These are phyloP conservation scores for Fusarium albidum DNA, from an alignment of 2,329 filamentous ascomycete genomes.

Conservation along the genomic window DNA sequence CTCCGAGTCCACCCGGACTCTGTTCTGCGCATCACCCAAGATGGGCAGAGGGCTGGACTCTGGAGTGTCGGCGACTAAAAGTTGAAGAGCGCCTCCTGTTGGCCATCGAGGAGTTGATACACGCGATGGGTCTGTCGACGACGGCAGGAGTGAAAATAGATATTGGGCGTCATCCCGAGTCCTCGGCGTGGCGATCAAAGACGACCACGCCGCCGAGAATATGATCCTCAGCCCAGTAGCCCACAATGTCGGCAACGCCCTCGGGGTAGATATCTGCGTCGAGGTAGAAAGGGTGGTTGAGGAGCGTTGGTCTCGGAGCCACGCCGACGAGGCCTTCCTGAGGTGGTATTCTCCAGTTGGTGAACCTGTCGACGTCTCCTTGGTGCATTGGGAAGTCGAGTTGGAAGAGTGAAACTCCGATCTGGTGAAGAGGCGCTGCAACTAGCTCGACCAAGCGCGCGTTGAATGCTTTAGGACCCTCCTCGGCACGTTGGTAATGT, in stretches of 20 bases:
- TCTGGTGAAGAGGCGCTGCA: slow-evolving; percentile 14
- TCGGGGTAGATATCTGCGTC: neutral
- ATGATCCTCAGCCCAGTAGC: neutral
- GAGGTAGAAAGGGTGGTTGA: slow-evolving; percentile 2
- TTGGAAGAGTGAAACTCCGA: slow-evolving; percentile 9
- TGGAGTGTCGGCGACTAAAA: slow-evolving; percentile 7
- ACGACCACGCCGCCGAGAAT: neutral
- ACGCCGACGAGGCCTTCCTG: slow-evolving; percentile 3
- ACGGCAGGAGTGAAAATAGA: slow-evolving; percentile 24
- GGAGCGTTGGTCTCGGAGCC: slow-evolving; percentile 10
- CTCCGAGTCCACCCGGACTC: slow-evolving; percentile 16
- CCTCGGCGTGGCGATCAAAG: slow-evolving; percentile 1
- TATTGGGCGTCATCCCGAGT: neutral
- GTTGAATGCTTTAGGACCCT: slow-evolving; percentile 1
- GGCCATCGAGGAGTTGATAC: slow-evolving; percentile 21
- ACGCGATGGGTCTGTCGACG: slow-evolving; percentile 18
- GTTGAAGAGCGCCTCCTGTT: slow-evolving; percentile 11
- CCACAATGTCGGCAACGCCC: neutral
- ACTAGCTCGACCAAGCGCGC: slow-evolving; percentile 8
- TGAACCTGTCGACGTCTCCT: slow-evolving; percentile 10
- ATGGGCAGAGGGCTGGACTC: slow-evolving; percentile 8
- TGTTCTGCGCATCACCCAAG: slow-evolving; percentile 9
- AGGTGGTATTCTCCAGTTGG: slow-evolving; percentile 15
- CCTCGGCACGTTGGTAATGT: neutral
- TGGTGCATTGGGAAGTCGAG: slow-evolving; percentile 14